Base-by-base conservation (phyloP, 78 protist species). In the Dictyostelium intermedium region DNA sequence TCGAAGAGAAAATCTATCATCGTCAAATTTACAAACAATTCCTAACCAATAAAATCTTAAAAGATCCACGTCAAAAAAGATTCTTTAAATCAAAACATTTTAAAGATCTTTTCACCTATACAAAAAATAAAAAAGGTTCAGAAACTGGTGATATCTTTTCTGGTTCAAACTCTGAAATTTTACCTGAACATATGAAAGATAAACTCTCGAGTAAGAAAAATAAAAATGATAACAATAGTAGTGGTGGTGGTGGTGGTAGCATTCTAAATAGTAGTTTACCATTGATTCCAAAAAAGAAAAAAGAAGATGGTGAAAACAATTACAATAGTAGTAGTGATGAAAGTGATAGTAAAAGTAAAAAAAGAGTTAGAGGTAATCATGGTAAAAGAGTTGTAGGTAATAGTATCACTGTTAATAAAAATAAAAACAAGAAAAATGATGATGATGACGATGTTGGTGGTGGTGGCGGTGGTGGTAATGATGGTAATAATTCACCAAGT, bases 1-100 rank as follows among this genome's bases (percentile, higher is more conserved):
- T 98, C 34, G 99, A 99, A 84, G 99, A 99, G 85, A 97, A 97
- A 91, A 97, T 99, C 20, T 98, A 98, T 91, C 99, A 98, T n/a
- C 95, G 99, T 2, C 99, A 99, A 87, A 47, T 99, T 25, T 99
- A 97, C 95, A 99, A 99, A 92, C 97, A 98, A 84, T 94, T 97
- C 70, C 79, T 99, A 43, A 87, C 99, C 5, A 91, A 97, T 80
- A 70, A 84, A 35, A 92, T 99, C 32, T 84, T 99, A 25, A 97
- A 89, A 25, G 99, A 98, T 72, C 99, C 99, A 25, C 32, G 74
- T 47, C 98, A 92, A 60, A 85, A 91, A 43, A 73, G 96, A 50
- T 95, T 95, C 83, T 95, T 95, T 70, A 53, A 91, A 34, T 78
- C 91, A n/a, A 73, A 53, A 27, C 96, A 92, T 82, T 86, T 92